A percentile compares a stretch with the other conserved stretches of the same genome.
Evolutionary conservation across 1,139 yeast species (phyloP).

Genomic region (Geotrichum macrosporum): DNA sequence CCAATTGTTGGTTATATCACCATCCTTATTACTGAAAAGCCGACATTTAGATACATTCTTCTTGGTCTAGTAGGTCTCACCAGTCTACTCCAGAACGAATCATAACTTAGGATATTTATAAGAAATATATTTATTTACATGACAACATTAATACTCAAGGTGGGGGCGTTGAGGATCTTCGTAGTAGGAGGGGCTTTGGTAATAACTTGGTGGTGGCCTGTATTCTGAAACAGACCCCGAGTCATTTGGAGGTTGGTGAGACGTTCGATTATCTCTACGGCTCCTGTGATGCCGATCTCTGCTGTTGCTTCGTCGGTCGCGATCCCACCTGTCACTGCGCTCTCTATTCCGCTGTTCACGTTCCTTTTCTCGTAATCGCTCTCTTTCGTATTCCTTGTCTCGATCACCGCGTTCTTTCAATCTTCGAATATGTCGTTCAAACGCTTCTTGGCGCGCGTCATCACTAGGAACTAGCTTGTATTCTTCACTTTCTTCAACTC

Average conservation of each 20-base stretch:
- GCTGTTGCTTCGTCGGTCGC: constrained; percentile 9
- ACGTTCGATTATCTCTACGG: constrained; percentile 13
- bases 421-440: constrained; percentile 36
- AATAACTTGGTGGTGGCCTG: constrained; percentile 20
- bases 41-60: constrained; percentile 65
- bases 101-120: constrained; percentile 13
- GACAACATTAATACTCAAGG: constrained; percentile 28
- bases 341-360: constrained; percentile 19
- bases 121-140: constrained; percentile 1
- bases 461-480: constrained; percentile 39
- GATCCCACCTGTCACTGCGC: constrained; percentile 15
- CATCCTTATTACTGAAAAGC: constrained; percentile 84
- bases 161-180: constrained; percentile 31
- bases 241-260: not conserved
- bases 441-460: constrained; percentile 35
- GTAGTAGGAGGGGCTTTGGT: constrained; percentile 19
- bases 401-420: constrained; percentile 30
- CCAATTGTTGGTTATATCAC: constrained; percentile 94
- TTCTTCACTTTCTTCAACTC: constrained; percentile 37
- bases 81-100: constrained; percentile 38
- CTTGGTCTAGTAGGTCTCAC: constrained; percentile 61
- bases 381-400: constrained; percentile 27
- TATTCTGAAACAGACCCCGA: constrained; percentile 1
- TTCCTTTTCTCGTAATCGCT: constrained; percentile 23
- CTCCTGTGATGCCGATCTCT: constrained; percentile 11